These are phyloP conservation scores for Blakeslea trispora DNA, from an alignment of 371 early-diverging fungal species.

Conservation along the genomic window DNA sequence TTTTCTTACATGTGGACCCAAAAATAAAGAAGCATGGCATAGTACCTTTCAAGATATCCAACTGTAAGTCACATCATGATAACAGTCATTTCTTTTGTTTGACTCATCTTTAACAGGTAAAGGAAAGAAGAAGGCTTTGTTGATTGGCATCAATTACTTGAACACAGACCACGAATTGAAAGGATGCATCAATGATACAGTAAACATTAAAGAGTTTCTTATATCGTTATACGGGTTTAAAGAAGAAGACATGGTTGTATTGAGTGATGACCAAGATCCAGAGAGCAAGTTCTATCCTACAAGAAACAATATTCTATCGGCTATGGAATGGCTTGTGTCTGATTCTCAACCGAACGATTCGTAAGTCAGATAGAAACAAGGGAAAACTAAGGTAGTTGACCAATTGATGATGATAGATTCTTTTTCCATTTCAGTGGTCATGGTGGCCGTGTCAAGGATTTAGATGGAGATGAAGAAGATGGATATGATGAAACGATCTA, in stretches of 20 bases:
- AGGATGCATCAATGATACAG: constrained; percentile 93
- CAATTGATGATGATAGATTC: constrained; percentile 38
- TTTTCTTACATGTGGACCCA: constrained; percentile 38
- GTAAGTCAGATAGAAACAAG: no score
- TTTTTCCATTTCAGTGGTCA: constrained; percentile 93
- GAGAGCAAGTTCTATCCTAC: constrained; percentile 74
- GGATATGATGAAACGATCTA: constrained; percentile 63
- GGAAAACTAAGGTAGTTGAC: no score
- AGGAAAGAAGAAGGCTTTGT: constrained; percentile 78
- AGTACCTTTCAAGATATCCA: constrained; percentile 58
- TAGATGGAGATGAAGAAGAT: constrained; percentile 84
- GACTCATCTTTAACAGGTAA: constrained; percentile 22
- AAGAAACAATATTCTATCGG: constrained; percentile 75
- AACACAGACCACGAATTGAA: constrained; percentile 65
- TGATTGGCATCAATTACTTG: constrained; percentile 94
- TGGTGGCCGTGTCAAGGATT: constrained; percentile 62
- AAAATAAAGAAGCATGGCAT: constrained; percentile 18
- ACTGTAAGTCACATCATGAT: constrained; percentile 57
- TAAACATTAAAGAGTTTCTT: constrained; percentile 78
- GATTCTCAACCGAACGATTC: constrained; percentile 84
- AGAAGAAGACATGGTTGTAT: constrained; percentile 72
- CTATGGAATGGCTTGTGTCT: constrained; percentile 86
- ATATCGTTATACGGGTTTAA: constrained; percentile 63
- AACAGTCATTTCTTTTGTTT: not conserved
- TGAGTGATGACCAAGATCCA: constrained; percentile 84